A percentile compares a stretch with the other conserved stretches of the same genome.
Evolutionary conservation across 352 stramenopile species (phyloP).

Genomic region (Plasmopara halstedii): DNA sequence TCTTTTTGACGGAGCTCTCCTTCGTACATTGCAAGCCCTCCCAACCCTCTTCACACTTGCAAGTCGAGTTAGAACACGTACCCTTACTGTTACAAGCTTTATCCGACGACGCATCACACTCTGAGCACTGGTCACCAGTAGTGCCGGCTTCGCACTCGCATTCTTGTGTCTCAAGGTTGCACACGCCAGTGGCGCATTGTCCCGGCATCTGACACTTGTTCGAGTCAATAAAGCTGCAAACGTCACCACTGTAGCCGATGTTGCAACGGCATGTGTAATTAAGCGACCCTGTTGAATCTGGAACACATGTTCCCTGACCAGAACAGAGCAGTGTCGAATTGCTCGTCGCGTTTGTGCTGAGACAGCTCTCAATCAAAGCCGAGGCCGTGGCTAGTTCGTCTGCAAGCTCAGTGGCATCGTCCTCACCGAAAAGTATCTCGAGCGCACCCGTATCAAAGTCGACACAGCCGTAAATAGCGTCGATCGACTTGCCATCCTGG

Average conservation of each 20-base stretch:
- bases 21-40: constrained; percentile 66
- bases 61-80: constrained; percentile 44
- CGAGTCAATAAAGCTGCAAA: constrained; percentile 49
- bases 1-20: constrained; percentile 19
- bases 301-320: constrained; percentile 58
- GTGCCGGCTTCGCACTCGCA: constrained; percentile 58
- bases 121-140: constrained; percentile 60
- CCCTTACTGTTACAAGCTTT: constrained; percentile 59
- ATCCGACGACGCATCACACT: constrained; percentile 50
- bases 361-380: constrained; percentile 32
- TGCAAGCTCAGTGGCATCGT: constrained; percentile 39
- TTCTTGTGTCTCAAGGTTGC: constrained; percentile 57
- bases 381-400: constrained; percentile 43
- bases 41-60: constrained; percentile 49
- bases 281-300: constrained; percentile 27
- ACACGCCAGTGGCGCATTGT: constrained; percentile 57
- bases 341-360: constrained; percentile 42
- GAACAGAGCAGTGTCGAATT: constrained; percentile 46
- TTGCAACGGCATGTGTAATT: constrained; percentile 68
- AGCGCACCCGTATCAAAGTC: constrained; percentile 45
- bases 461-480: constrained; percentile 66
- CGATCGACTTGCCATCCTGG: constrained; percentile 27
- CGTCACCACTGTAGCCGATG: constrained; percentile 56
- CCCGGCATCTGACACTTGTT: constrained; percentile 71
- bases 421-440: constrained; percentile 54